A percentile compares a stretch with the other conserved stretches of the same genome.
Conservation (phyloP, 1,139 yeast species). For the Debaryomyces psychrophilus region DNA sequence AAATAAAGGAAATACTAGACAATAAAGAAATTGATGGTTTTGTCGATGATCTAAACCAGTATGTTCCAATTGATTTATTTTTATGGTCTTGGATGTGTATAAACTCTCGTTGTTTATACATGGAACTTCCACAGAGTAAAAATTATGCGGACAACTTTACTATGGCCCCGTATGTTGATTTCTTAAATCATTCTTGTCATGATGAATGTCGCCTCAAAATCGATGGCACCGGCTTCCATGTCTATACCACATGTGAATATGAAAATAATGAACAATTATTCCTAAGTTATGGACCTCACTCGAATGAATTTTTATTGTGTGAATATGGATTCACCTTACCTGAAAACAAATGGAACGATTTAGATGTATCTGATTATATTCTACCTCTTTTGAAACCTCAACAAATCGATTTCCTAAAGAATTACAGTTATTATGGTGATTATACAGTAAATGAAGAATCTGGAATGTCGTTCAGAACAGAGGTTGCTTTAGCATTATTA, state of each 20-base stretch:
- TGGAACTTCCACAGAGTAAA: slow-evolving; percentile 60
- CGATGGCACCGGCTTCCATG: slow-evolving; percentile 54
- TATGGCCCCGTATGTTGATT: slow-evolving; percentile 89
- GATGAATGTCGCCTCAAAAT: slow-evolving; percentile 57
- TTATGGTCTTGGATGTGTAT: slow-evolving; percentile 84
- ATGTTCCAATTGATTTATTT: slow-evolving; percentile 31
- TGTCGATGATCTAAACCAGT: neutral
- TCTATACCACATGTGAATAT: slow-evolving; percentile 43
- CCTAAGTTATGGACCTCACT: slow-evolving; percentile 86
- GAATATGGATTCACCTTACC: slow-evolving; percentile 82
- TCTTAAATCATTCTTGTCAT: slow-evolving; percentile 71
- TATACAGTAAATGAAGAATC: slow-evolving; percentile 61
- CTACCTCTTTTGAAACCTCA: slow-evolving; percentile 35
- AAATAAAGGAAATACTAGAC: slow-evolving; percentile 12
- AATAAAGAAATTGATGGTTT: neutral
- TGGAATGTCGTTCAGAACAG: slow-evolving; percentile 70
- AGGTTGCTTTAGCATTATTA: slow-evolving; percentile 69
- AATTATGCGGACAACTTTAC: slow-evolving; percentile 69
- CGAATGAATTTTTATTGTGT: slow-evolving; percentile 74
- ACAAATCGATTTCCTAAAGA: slow-evolving; percentile 51
- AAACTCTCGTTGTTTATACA: slow-evolving; percentile 88
- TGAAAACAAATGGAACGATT: slow-evolving; percentile 66
- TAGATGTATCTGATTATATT: slow-evolving; percentile 60
- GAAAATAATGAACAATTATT: slow-evolving; percentile 58
- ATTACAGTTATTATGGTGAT: slow-evolving; percentile 65